Percentiles rank a stretch among this genome's conserved stretches.
These are phyloP conservation scores for Beauveria rudraprayagi DNA, from an alignment of 2,329 filamentous ascomycete genomes.

Conservation along the genomic window DNA sequence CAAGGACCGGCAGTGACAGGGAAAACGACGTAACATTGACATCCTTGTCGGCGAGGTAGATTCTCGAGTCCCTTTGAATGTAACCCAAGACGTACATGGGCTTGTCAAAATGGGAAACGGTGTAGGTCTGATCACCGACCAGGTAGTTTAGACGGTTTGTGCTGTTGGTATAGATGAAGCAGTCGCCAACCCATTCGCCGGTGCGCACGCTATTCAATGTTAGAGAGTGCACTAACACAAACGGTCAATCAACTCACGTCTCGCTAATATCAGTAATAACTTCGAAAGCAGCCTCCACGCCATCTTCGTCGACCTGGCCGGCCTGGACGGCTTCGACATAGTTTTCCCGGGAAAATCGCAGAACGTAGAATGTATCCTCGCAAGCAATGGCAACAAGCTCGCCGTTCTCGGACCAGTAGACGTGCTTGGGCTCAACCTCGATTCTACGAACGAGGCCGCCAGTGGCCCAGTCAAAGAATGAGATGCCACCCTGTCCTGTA, in stretches of 20 bases:
- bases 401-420: slow-evolving; percentile 97
- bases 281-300: slow-evolving; percentile 92
- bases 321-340: slow-evolving; percentile 77
- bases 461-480: slow-evolving; percentile 92
- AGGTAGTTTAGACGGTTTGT: slow-evolving; percentile 97
- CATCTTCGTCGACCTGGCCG: slow-evolving; percentile 78
- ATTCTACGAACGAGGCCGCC: slow-evolving; percentile 86
- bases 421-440: slow-evolving; percentile 66
- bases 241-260: slow-evolving; percentile 42
- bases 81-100: slow-evolving; percentile 94
- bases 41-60: slow-evolving; percentile 95
- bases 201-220: slow-evolving; percentile 62
- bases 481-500: slow-evolving; percentile 88
- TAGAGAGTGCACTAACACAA: slow-evolving; percentile 13
- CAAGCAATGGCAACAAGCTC: slow-evolving; percentile 89
- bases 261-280: slow-evolving; percentile 94
- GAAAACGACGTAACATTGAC: slow-evolving; percentile 84
- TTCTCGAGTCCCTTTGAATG: slow-evolving; percentile 86
- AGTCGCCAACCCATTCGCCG: slow-evolving; percentile 96
- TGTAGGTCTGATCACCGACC: slow-evolving; percentile 96
- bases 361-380: slow-evolving; percentile 90
- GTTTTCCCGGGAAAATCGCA: slow-evolving; percentile 83
- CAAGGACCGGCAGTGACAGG: slow-evolving; percentile 84
- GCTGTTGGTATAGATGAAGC: slow-evolving; percentile 97
- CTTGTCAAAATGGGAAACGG: slow-evolving; percentile 92